Evolutionary conservation across 116 monocot genomes (phyloP), one percentile per base, ranked within the genome.

Genomic region (Phalaenopsis hybrid): DNA sequence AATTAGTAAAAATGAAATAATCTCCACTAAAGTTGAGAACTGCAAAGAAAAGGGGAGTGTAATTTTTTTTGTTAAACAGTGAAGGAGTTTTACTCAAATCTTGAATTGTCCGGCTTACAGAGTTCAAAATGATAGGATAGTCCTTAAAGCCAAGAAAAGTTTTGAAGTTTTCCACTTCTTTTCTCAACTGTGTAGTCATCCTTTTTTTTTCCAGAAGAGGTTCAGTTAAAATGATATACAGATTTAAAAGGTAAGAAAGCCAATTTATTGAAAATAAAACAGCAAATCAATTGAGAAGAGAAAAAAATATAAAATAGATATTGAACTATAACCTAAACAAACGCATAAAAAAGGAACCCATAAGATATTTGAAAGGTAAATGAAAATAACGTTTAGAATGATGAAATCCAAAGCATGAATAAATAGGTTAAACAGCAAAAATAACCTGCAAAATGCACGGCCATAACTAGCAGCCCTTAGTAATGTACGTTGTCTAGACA

Each of bases 391-490:
- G n/a, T 49, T 9, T 50, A 77, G 50, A 23, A 20, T 25, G 49
- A 77, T 50, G 25, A 50, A 3, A 50, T 17, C 5, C 25, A 7
- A 3, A 13, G 76, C 48, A 49, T 51, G 16, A 76, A 4, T 75
- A 50, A 48, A 49, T n/a, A 31, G 75, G 45, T 41, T 75, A 15
- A 74, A 74, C 7, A 43, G 45, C 20, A 84, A 84, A 85, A 69
- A 75, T 17, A 84, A 99, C 99, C 92, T 95, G 94, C 95, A 99
- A 85, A 99, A 99, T 63, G 99, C 92, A 31, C 87, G 99, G 18
- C 99, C 95, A 88, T 99, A 99, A 83, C 94, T 94, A 63, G 99
- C 99, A 92, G 99, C 99, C 86, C 95, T 92, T 72, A 99, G 82
- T 77, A 99, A 90, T 37, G 91, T 94, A 37, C 81, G 82, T 52